Percentiles rank a stretch among this genome's conserved stretches.
phyloP scores from a whole-genome alignment of 345 rosid genomes.

The Nephelium lappaceum region DNA sequence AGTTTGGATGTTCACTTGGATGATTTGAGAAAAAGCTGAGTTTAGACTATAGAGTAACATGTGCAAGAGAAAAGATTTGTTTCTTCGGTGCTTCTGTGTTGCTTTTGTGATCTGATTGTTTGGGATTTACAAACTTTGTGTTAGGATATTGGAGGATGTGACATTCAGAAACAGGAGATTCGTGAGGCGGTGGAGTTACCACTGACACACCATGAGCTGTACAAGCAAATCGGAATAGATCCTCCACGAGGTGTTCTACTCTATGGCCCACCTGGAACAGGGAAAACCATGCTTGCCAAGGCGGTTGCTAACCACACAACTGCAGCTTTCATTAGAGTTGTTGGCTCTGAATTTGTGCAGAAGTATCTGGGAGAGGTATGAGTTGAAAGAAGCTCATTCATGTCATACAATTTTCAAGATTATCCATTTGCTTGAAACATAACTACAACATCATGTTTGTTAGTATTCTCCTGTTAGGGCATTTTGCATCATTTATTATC shows the following conservation, averaged over 20 bases:
- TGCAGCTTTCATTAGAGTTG: conserved; percentile 97
- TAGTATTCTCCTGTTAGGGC: neutral
- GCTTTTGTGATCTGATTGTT: neutral
- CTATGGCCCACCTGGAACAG: conserved; percentile 98
- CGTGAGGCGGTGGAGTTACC: conserved; percentile 99
- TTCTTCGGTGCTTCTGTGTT: neutral
- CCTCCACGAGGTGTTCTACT: conserved; percentile 98
- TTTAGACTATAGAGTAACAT: neutral
- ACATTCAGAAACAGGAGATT: conserved; percentile 97
- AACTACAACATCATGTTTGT: neutral
- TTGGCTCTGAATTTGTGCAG: conserved; percentile 98
- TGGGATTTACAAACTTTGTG: neutral
- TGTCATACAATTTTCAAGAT: neutral
- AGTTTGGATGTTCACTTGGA: neutral
- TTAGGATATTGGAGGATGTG: conserved; percentile 99
- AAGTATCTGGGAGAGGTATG: conserved; percentile 96
- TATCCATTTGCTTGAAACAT: neutral
- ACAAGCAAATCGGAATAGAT: conserved; percentile 96
- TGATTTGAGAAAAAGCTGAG: neutral
- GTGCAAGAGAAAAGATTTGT: neutral
- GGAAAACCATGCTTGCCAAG: conserved; percentile 98
- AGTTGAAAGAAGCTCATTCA: neutral
- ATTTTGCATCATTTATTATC: neutral
- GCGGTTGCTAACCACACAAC: conserved; percentile 99
- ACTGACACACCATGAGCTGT: conserved; percentile 88